phyloP scores from a whole-genome alignment of 257 asterid species.

The Avicennia marina region DNA sequence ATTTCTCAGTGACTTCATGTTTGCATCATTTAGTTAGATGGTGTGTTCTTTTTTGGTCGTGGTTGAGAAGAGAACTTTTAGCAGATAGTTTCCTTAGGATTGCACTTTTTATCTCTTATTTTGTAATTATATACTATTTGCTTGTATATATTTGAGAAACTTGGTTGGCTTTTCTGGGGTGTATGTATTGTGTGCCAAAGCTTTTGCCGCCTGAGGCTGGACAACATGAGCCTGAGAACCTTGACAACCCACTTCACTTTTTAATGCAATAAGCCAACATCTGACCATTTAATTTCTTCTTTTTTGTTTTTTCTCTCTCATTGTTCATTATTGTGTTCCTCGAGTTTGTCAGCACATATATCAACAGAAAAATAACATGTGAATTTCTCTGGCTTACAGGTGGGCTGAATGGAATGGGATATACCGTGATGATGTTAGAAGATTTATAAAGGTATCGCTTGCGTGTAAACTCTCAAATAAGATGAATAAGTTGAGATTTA shows the following conservation, averaged over 20 bases:
- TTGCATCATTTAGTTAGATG: not conserved
- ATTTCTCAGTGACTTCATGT: too few relatives aligned
- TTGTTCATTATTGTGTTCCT: not conserved
- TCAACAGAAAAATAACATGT: slow-evolving; percentile 8
- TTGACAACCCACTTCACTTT: slow-evolving; percentile 6
- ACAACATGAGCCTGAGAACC: slow-evolving; percentile 9
- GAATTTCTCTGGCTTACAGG: slow-evolving; percentile 43
- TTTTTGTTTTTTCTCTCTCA: slow-evolving; percentile 8
- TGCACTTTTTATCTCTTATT: not conserved
- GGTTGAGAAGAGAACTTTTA: not conserved
- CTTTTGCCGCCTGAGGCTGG: slow-evolving; percentile 14
- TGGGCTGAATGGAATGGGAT: slow-evolving; percentile 99
- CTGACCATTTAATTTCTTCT: not conserved
- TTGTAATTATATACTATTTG: not conserved
- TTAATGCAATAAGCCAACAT: slow-evolving; percentile 8
- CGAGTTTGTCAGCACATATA: not conserved
- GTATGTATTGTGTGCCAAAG: not conserved
- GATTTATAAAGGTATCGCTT: slow-evolving; percentile 78
- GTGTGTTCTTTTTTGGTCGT: not conserved
- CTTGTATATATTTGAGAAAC: not conserved
- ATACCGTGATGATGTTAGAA: slow-evolving; percentile 87
- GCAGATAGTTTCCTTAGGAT: not conserved
- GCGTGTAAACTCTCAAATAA: not conserved
- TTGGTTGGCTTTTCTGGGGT: not conserved
- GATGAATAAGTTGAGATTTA: slow-evolving; percentile 7